Evolutionary conservation across 257 asterid genomes (phyloP).

Genomic region (Solanum etuberosum): DNA sequence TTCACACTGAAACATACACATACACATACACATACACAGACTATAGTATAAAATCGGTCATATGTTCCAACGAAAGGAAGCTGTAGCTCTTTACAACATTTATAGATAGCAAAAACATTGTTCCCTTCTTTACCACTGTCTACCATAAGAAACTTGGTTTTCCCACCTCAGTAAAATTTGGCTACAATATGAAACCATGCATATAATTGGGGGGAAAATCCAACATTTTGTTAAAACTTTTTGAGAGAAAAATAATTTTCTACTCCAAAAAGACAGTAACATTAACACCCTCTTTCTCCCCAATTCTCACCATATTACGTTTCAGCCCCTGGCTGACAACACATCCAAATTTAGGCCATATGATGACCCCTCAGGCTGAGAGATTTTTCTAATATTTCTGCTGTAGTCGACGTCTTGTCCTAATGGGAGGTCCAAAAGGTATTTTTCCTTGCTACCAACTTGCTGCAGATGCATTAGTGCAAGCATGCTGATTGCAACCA

Average conservation of each 20-base stretch:
- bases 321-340: constrained; percentile 64
- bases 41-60: not conserved
- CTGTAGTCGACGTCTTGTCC: constrained; percentile 19
- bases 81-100: not conserved
- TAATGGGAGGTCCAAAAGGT: constrained; percentile 16
- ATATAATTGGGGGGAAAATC: not conserved
- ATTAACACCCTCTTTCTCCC: not conserved
- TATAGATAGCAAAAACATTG: not conserved
- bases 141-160: not conserved
- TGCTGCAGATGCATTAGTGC: constrained; percentile 70
- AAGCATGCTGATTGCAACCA: constrained; percentile 80
- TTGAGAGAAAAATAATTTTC: not conserved
- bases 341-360: constrained; percentile 53
- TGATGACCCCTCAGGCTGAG: constrained; percentile 21
- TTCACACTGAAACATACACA: not conserved
- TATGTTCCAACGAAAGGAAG: not conserved
- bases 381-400: constrained; percentile 30
- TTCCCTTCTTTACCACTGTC: not conserved
- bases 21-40: not conserved
- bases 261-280: not conserved
- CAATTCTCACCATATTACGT: not conserved
- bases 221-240: not conserved
- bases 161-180: not conserved
- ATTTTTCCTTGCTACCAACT: constrained; percentile 34
- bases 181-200: not conserved